Percentiles rank a stretch among this genome's conserved stretches.
These are phyloP conservation scores for Leccinellum rugosiceps DNA, from an alignment of 768 basidiomycete genomes.

Conservation along the genomic window DNA sequence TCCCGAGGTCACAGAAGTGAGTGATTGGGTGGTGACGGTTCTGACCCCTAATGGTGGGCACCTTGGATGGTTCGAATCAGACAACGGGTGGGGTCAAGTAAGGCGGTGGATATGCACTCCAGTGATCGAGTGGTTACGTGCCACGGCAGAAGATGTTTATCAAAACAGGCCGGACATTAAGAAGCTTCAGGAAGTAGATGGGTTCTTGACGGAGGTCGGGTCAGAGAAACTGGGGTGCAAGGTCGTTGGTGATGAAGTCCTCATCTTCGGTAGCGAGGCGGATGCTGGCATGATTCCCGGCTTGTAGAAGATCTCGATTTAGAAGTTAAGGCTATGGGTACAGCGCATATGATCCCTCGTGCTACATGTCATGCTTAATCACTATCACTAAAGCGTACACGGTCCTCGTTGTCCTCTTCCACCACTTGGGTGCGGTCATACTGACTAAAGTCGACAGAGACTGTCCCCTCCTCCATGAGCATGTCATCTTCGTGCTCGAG, in stretches of 20 bases:
- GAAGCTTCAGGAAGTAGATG: conserved; percentile 49
- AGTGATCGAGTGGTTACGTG: conserved; percentile 67
- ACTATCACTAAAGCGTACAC: conserved; percentile 80
- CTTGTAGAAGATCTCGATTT: conserved; percentile 37
- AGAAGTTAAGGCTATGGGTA: conserved; percentile 11
- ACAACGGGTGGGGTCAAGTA: conserved; percentile 31
- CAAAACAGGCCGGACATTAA: conserved; percentile 31
- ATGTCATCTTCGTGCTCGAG: conserved; percentile 72
- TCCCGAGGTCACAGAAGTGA: conserved; percentile 53
- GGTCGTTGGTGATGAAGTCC: conserved; percentile 49
- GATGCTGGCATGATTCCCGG: conserved; percentile 60
- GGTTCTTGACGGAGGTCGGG: conserved; percentile 59
- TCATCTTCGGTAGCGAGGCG: conserved; percentile 51
- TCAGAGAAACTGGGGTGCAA: conserved; percentile 55
- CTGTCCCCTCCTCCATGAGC: conserved; percentile 79
- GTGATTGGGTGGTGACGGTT: conserved; percentile 55
- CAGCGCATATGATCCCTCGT: conserved; percentile 4
- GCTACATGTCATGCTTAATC: conserved; percentile 46
- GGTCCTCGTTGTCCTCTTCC: conserved; percentile 49
- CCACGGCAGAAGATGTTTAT: conserved; percentile 52
- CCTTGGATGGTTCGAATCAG: conserved; percentile 78
- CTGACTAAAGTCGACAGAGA: conserved; percentile 85
- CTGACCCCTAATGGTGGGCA: conserved; percentile 70
- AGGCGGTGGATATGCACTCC: conserved; percentile 67
- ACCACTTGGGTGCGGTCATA: conserved; percentile 69